Conservation (phyloP, 2,329 filamentous ascomycete genomes). For the Mycosphaerella sp. region DNA sequence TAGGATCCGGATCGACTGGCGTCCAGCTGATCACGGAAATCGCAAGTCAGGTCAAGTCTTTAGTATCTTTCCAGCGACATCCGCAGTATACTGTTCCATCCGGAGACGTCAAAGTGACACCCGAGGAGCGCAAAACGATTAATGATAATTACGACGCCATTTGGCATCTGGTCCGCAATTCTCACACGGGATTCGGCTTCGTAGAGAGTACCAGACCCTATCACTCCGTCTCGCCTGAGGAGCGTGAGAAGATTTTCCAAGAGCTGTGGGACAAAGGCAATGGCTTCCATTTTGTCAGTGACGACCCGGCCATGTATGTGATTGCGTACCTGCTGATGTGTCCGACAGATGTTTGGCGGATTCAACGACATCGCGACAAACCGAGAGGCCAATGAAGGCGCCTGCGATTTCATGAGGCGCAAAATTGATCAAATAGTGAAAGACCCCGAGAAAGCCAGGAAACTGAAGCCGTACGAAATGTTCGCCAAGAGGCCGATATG, state of each 20-base stretch:
- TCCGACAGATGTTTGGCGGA: constrained; percentile 40
- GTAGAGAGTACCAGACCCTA: constrained; percentile 25
- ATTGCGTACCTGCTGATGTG: not conserved
- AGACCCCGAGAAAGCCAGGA: constrained; percentile 45
- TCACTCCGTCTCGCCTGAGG: constrained; percentile 24
- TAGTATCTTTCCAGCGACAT: constrained; percentile 34
- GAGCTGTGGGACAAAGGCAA: constrained; percentile 43
- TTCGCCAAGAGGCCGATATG: constrained; percentile 39
- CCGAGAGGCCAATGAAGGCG: constrained; percentile 45
- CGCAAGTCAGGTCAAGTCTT: constrained; percentile 24
- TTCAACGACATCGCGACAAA: constrained; percentile 50
- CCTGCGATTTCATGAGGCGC: constrained; percentile 51
- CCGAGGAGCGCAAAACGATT: constrained; percentile 25
- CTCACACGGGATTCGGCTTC: constrained; percentile 33
- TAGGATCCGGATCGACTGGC: constrained; percentile 40
- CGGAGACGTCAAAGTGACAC: constrained; percentile 26
- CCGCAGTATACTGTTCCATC: constrained; percentile 36
- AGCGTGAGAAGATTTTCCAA: constrained; percentile 46
- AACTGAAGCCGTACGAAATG: constrained; percentile 48
- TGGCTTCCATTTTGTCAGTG: constrained; percentile 45
- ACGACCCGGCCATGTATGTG: not conserved
- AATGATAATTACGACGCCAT: constrained; percentile 25
- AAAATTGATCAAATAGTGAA: constrained; percentile 47
- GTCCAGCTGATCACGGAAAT: constrained; percentile 36
- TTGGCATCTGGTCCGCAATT: constrained; percentile 27